Conservation (phyloP, 345 rosid genomes). For the Populus pruinosa region DNA sequence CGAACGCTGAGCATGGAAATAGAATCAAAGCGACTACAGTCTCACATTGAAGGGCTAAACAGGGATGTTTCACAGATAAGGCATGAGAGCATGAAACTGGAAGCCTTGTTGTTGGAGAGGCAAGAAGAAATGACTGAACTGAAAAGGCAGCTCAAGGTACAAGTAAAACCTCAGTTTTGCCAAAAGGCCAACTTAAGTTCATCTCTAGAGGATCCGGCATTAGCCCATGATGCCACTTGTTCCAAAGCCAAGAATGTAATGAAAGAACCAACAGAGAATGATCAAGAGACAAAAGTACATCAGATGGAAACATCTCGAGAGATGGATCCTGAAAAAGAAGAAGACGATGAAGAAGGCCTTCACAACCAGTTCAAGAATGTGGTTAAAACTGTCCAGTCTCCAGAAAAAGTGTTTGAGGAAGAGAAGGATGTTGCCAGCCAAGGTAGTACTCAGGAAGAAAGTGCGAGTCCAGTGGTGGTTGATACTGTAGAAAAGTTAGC, state of each 20-base stretch:
- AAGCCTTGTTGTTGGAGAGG: slow-evolving; percentile 41
- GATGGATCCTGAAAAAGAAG: slow-evolving; percentile 28
- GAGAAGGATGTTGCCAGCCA: slow-evolving; percentile 29
- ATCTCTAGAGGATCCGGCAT: slow-evolving; percentile 29
- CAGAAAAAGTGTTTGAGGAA: slow-evolving; percentile 53
- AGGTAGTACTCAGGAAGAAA: slow-evolving; percentile 28
- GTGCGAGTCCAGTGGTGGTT: slow-evolving; percentile 21
- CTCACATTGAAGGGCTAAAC: slow-evolving; percentile 59
- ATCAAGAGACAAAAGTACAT: slow-evolving; percentile 27
- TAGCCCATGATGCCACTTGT: slow-evolving; percentile 29
- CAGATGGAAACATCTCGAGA: slow-evolving; percentile 23
- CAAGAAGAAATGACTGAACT: slow-evolving; percentile 49
- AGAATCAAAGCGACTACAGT: slow-evolving; percentile 65
- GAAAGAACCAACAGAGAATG: slow-evolving; percentile 36
- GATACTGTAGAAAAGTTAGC: slow-evolving; percentile 22
- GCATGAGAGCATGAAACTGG: slow-evolving; percentile 52
- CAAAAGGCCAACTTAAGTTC: slow-evolving; percentile 31
- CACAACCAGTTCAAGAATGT: slow-evolving; percentile 12
- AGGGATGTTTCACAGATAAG: slow-evolving; percentile 56
- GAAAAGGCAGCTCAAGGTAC: slow-evolving; percentile 39
- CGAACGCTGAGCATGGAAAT: slow-evolving; percentile 66
- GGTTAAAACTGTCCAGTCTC: slow-evolving; percentile 40
- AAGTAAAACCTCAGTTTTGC: slow-evolving; percentile 27
- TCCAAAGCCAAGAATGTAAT: slow-evolving; percentile 36
- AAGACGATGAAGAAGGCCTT: background rate